phyloP scores from a whole-genome alignment of 73 alveolate genomes.

The Paramecium octaurelia region DNA sequence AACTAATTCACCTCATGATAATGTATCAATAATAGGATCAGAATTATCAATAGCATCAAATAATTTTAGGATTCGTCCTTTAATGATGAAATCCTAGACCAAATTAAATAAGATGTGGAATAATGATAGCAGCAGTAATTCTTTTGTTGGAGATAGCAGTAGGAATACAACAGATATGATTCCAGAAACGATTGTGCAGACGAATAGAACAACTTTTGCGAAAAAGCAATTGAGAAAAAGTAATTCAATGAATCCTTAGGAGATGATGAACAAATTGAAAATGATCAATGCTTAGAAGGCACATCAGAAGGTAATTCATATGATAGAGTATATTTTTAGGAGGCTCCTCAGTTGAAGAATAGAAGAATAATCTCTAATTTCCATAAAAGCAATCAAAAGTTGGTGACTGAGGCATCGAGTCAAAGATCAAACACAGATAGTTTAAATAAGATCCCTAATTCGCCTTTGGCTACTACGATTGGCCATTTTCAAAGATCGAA shows the following conservation, averaged over 20 bases:
- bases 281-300: neutral
- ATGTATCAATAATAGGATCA: neutral
- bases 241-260: conserved; percentile 13
- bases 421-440: neutral
- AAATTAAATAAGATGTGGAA: neutral
- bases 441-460: neutral
- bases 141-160: neutral
- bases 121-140: neutral
- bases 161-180: neutral
- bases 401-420: neutral
- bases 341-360: neutral
- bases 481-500: neutral
- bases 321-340: neutral
- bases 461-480: neutral
- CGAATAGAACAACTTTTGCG: neutral
- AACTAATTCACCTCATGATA: neutral
- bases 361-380: neutral
- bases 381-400: neutral
- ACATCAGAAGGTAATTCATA: neutral
- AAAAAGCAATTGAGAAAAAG: neutral
- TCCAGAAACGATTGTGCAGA: neutral
- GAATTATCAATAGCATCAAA: neutral
- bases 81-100: neutral
- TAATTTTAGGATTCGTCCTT: neutral
- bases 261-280: neutral